Base-by-base conservation (phyloP, 2,329 filamentous ascomycete genomes). In the Leptographium procerum region DNA sequence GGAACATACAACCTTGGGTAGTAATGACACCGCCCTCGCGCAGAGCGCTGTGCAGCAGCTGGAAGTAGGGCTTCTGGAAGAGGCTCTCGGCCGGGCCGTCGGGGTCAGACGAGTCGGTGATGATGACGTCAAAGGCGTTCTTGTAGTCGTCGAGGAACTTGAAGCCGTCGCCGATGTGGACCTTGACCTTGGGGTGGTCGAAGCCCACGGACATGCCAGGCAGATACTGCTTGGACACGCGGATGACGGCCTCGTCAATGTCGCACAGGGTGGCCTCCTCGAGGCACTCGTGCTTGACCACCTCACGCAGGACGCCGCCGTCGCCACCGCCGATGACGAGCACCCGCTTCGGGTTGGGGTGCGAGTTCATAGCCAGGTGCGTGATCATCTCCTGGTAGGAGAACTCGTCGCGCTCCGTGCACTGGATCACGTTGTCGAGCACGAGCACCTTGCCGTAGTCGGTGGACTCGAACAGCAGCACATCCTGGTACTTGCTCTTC, bases 301-400 rank as follows among this genome's bases (percentile, higher is more conserved):
- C 87, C 83, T 99, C 94, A 68, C 94, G 91, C 68, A 99, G 86
- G 63, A 99, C 94, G 76, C 94, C 94, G 61, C 94, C 94, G 72
- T 99, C 94, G 72, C 94, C 94, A 69, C 94, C 94, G 65, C 94
- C 94, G 69, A 99, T 97, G 73, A 99, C 94, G 60, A 99, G 86
- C 57, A 99, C 94, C 77, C 91, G 95, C 85, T 97, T 94, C 71
- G 94, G 94, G 81, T 95, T 86, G 66, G 94, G 94, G 84, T 99
- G 94, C 57, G 92, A 90, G 84, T 95, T 94, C 87, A 99, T 90
- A 76, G 91, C 94, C 66, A 99, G 83, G 77, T 99, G 91, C 67
- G 92, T 91, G 76, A 99, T 99, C 94, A 99, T 99, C 84, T 99
- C 94, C 82, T 99, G 94, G 85, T 96, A 96, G 68, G 91, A 90